Percentiles rank a stretch among this genome's conserved stretches.
Evolutionary conservation across 75 land plant species (phyloP).

Genomic region (Gnetum montanum): DNA sequence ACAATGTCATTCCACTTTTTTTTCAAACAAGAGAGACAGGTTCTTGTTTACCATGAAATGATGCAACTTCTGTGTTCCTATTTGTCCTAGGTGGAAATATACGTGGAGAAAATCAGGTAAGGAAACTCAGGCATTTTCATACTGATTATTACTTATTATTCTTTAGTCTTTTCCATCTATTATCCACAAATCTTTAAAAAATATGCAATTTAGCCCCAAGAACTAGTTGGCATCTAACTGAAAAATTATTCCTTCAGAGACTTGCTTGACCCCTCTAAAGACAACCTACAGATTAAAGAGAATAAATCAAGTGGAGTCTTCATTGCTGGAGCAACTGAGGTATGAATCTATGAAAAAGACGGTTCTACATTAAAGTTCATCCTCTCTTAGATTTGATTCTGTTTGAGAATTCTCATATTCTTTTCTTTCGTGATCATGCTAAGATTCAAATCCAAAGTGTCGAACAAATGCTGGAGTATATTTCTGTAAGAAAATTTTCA

Average conservation of each 20-base stretch:
- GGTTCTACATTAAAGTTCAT: neutral
- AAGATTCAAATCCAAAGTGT: slow-evolving; percentile 3
- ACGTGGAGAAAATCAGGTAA: slow-evolving; percentile 83
- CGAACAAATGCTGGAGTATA: slow-evolving; percentile 3
- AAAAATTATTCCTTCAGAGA: slow-evolving; percentile 37
- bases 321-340: slow-evolving; percentile 65
- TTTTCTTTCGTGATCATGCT: too few relatives aligned
- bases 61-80: too few relatives aligned
- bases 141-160: too few relatives aligned
- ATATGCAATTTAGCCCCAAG: too few relatives aligned
- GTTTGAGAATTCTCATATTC: neutral
- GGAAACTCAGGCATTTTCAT: neutral
- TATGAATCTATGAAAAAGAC: slow-evolving; percentile 2
- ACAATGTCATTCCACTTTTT: neutral
- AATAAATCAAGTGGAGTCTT: slow-evolving; percentile 51
- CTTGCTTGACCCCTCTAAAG: slow-evolving; percentile 72
- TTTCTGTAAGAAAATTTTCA: slow-evolving; percentile 3
- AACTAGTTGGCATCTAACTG: too few relatives aligned
- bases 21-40: too few relatives aligned
- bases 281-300: slow-evolving; percentile 73
- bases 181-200: too few relatives aligned
- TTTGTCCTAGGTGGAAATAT: slow-evolving; percentile 64
- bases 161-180: too few relatives aligned
- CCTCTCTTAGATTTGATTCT: neutral
- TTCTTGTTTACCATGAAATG: too few relatives aligned